A percentile compares a stretch with the other conserved stretches of the same genome.
Evolutionary conservation across 1,284 basidiomycete genomes (phyloP).

Genomic region (Sphaerobolus stellatus): DNA sequence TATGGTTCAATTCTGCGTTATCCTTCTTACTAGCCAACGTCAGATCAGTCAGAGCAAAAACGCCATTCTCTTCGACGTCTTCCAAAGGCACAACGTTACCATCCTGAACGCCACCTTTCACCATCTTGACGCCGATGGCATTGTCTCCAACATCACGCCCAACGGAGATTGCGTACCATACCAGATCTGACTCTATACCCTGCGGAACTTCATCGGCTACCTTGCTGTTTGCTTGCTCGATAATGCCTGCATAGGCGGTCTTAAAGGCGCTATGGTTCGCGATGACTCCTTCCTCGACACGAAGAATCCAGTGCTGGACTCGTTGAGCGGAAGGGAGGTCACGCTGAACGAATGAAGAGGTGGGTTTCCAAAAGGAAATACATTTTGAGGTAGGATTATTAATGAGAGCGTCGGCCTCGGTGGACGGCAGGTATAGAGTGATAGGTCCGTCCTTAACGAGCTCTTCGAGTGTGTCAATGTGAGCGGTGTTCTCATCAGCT

Average conservation of each 20-base stretch:
- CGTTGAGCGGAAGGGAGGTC: not conserved
- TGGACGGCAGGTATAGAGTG: not conserved
- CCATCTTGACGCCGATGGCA: conserved; percentile 1
- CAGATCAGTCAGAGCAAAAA: not conserved
- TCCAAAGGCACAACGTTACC: not conserved
- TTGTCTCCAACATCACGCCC: not conserved
- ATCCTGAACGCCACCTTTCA: not conserved
- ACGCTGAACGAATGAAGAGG: not conserved
- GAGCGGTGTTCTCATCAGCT: not conserved
- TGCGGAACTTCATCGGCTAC: not conserved
- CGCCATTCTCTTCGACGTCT: not conserved
- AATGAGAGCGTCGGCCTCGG: not conserved
- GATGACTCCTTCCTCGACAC: not conserved
- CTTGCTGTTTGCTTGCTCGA: not conserved
- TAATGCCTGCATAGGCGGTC: not conserved
- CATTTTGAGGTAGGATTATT: not conserved
- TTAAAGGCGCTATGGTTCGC: not conserved
- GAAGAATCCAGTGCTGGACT: not conserved
- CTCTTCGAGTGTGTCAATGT: not conserved
- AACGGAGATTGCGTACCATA: not conserved
- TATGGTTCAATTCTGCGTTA: not conserved
- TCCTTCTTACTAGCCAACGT: not conserved
- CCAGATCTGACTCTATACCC: no score
- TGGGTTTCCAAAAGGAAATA: not conserved
- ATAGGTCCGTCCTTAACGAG: not conserved